Conservation (phyloP, 805 yeast species). For the Ogataea corticis region DNA sequence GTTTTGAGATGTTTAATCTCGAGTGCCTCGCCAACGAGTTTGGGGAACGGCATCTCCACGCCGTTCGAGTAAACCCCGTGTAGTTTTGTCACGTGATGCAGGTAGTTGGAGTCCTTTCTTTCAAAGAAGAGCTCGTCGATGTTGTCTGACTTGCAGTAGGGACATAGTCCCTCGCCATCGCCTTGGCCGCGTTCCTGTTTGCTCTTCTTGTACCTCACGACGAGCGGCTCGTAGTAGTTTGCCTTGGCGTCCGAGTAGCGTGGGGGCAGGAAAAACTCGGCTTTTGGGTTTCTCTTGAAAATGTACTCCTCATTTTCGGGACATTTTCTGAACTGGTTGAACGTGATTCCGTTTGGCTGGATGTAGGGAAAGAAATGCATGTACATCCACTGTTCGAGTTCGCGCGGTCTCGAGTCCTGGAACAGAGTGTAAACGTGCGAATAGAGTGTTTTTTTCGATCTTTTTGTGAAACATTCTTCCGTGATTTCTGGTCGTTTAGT, state of each 20-base stretch:
- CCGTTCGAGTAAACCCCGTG: slow-evolving; percentile 37
- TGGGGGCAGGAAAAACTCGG: slow-evolving; percentile 17
- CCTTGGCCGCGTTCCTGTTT: slow-evolving; percentile 16
- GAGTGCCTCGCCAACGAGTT: slow-evolving; percentile 21
- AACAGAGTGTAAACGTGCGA: slow-evolving; percentile 11
- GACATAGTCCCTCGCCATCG: slow-evolving; percentile 32
- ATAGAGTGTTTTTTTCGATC: slow-evolving; percentile 14
- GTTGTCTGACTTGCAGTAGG: slow-evolving; percentile 27
- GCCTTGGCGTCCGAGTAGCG: slow-evolving; percentile 16
- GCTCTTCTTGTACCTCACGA: slow-evolving; percentile 21
- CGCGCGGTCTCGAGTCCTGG: slow-evolving; percentile 14
- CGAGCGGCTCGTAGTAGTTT: slow-evolving; percentile 27
- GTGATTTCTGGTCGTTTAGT: background rate
- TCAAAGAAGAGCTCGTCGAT: slow-evolving; percentile 25
- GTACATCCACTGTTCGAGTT: slow-evolving; percentile 14
- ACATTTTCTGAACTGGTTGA: slow-evolving; percentile 14
- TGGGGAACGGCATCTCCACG: slow-evolving; percentile 30
- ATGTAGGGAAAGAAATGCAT: slow-evolving; percentile 19
- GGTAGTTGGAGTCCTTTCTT: slow-evolving; percentile 28
- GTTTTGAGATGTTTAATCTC: slow-evolving; percentile 20
- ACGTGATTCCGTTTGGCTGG: slow-evolving; percentile 22
- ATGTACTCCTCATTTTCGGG: slow-evolving; percentile 16
- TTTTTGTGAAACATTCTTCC: slow-evolving; percentile 2
- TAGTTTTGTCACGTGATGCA: slow-evolving; percentile 34
- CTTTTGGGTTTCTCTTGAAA: slow-evolving; percentile 19